Base-by-base conservation (phyloP, 352 stramenopile species). In the Phytophthora parvispora region DNA sequence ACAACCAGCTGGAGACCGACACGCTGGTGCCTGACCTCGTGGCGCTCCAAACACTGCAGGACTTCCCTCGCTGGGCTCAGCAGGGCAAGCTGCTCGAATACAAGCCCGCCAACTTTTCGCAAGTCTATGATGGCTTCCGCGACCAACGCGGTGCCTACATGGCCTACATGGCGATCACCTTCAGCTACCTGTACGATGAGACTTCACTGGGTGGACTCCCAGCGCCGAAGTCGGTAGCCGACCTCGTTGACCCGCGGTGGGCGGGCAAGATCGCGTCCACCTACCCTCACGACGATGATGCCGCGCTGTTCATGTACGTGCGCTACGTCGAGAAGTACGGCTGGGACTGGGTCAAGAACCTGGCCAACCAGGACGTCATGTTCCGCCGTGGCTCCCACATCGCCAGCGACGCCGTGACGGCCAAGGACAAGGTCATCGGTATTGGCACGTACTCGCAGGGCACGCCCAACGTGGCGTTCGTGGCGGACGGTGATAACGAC, bases 1-100 rank as follows among this genome's bases (percentile, higher is more conserved):
- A 94, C 75, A 85, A 93, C 60, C 69, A 86, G 38, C 66, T 89
- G 53, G 79, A 85, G 60, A 81, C 65, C 31, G 61, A 79, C 60
- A 63, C 54, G 34, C 64, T 87, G 32, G 79, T 86, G 45, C 70
- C 74, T 0, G 77, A 84, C 60, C 64, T 85, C 34, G 57, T 78
- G 18, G 70, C 75, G 36, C 61, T 89, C 12, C 80, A 85, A 65
- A 89, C 80, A 34, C 71, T 89, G 27, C 75, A 89, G 60, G 67
- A 89, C 72, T 89, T 77, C 65, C 68, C 75, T 56, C 75, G 80
- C 13, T 89, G 74, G 78, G 57, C 60, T 3, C 64, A 73, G n/a
- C 61, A 83, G 43, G 75, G 60, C 16, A 74, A 84, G 58, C 54
- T 89, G 48, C 70, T 85, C 25, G 48, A 74, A 43, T 89, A 89